Conservation (phyloP, 2,329 filamentous ascomycete species). For the Pyrenophora graminea region DNA sequence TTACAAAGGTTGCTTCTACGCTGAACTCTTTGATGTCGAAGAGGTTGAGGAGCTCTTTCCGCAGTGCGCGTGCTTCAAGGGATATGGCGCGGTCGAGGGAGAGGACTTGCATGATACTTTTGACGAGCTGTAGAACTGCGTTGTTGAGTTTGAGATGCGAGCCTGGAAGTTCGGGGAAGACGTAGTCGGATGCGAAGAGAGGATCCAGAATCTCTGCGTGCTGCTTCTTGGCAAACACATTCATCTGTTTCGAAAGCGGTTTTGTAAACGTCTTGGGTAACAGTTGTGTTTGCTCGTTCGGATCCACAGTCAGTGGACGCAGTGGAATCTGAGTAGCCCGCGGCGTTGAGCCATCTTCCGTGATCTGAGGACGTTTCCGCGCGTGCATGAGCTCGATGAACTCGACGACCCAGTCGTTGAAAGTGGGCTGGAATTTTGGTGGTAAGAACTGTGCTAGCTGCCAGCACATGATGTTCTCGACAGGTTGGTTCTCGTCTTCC, state of each 20-base stretch:
- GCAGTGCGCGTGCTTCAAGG: conserved; percentile 82
- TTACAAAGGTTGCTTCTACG: conserved; percentile 81
- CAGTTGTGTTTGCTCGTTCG: conserved; percentile 66
- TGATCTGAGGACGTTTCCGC: conserved; percentile 67
- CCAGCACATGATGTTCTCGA: conserved; percentile 98
- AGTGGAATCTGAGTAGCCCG: conserved; percentile 65
- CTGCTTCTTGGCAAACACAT: conserved; percentile 78
- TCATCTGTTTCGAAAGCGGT: conserved; percentile 86
- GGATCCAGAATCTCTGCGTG: conserved; percentile 88
- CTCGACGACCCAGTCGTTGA: conserved; percentile 90
- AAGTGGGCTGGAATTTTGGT: conserved; percentile 74
- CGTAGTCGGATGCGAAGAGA: conserved; percentile 83
- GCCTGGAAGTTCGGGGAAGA: conserved; percentile 79
- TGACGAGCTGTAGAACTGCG: conserved; percentile 87
- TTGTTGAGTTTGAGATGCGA: conserved; percentile 67
- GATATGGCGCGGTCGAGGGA: conserved; percentile 88
- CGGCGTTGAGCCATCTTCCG: conserved; percentile 54
- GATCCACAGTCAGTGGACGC: conserved; percentile 57
- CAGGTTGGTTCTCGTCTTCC: conserved; percentile 73
- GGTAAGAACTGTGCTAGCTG: conserved; percentile 92
- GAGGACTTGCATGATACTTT: conserved; percentile 89
- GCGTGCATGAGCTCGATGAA: conserved; percentile 94
- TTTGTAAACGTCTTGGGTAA: conserved; percentile 85
- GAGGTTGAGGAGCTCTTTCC: conserved; percentile 84
- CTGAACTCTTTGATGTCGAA: conserved; percentile 97